A percentile compares a stretch with the other conserved stretches of the same genome.
These are phyloP conservation scores for Capsella rubella DNA, from an alignment of 441 rosid species.

Conservation along the genomic window DNA sequence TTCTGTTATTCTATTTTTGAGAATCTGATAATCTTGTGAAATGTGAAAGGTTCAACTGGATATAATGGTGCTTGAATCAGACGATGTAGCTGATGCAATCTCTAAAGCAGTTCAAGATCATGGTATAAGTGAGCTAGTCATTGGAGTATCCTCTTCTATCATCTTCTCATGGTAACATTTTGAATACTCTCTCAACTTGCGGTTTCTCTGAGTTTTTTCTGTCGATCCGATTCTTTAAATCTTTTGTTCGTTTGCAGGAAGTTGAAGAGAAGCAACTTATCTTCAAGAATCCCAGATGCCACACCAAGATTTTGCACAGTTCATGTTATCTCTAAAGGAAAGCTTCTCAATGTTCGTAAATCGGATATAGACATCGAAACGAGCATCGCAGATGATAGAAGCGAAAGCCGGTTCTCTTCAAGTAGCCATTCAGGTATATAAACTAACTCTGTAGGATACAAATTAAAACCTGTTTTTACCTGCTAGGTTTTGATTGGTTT, in stretches of 20 bases:
- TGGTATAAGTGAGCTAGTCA: conserved; percentile 70
- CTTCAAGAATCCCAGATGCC: conserved; percentile 64
- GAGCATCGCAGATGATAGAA: conserved; percentile 59
- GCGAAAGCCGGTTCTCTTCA: conserved; percentile 48
- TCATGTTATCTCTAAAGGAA: conserved; percentile 78
- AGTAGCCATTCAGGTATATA: conserved; percentile 61
- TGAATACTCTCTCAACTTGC: conserved; percentile 9
- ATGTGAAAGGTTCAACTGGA: conserved; percentile 72
- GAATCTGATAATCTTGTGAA: conserved; percentile 26
- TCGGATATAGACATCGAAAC: conserved; percentile 68
- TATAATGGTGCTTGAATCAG: conserved; percentile 65
- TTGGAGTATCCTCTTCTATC: conserved; percentile 76
- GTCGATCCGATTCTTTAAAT: background rate
- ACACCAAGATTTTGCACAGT: conserved; percentile 77
- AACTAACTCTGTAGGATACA: conserved; percentile 2
- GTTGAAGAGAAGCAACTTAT: conserved; percentile 48
- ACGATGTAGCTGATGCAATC: conserved; percentile 73
- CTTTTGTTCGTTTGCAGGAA: conserved; percentile 49
- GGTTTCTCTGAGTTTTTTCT: background rate
- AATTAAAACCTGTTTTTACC: background rate
- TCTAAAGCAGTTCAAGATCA: conserved; percentile 70
- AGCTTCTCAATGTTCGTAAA: conserved; percentile 72
- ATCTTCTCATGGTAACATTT: conserved; percentile 68
- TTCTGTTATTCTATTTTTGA: background rate
- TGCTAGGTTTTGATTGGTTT: background rate